Base-by-base conservation (phyloP, 805 yeast species). In the Lipomyces mesembrius region DNA sequence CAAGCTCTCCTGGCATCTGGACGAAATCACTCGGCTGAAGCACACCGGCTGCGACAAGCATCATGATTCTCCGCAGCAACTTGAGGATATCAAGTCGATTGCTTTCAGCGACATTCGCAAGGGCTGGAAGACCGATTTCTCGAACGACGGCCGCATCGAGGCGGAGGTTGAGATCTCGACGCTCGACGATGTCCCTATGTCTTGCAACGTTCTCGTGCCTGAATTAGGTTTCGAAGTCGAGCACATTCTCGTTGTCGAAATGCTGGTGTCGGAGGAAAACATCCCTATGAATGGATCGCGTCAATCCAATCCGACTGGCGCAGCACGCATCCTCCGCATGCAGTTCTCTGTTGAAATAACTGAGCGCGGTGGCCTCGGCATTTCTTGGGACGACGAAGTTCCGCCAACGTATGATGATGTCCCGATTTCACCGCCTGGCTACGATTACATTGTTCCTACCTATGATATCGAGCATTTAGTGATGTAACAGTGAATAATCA, bases 321-420 rank as follows among this genome's bases (percentile, higher is more conserved):
- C 96, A 3, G 99, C 99, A 0, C 82, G 99, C 59, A 96, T 95
- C 1, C 81, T 95, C 67, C 81, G 98, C 71, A 95, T 95, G 98
- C 97, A 93, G 77, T 94, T 95, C 79, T 88, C 89, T 71, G 74
- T 94, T n/a, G 81, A 82, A 2, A 79, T 95, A 27, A 90, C 97
- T 1, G 98, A 93, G 76, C 83, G 98, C 67, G 89, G 97, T 0
- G 99, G 99, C 0, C 82, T 95, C 54, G 99, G 99, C 3, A 91
- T 95, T 37, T 90, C 98, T 0, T 95, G 99, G 98, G 98, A 94
- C 78, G 98, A 94, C 75, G 99, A 95, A 78, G 98, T 96, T 20
- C 99, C 99, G 1, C 99, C 99, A 0, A 90, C 92, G 25, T 95
- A 95, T 74, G 91, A 87, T 62, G 94, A 92, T 71, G 92, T 95